Evolutionary conservation across 179 eudicot species (phyloP), one percentile per base, ranked within the genome.

Genomic region (Silene vulgaris): DNA sequence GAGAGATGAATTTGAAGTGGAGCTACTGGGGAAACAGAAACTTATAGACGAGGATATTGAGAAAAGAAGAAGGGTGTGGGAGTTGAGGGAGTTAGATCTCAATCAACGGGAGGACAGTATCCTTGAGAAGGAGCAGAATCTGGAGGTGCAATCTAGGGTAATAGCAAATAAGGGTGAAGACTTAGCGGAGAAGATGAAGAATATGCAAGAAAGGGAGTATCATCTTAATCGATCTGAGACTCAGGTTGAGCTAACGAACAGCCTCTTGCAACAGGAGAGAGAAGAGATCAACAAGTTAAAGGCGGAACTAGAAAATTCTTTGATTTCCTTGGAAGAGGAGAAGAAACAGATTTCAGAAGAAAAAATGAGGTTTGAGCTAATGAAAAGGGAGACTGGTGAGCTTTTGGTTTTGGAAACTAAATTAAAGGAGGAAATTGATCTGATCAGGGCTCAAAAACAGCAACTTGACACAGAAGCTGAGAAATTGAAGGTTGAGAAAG

Each of bases 391-490:
- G 84, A 88, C 96, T 43, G 81, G 84, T 82, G 95, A 95, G 74
- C 78, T 92, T 28, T 26, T 85, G 64, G 80, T 82, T 68, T 84
- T 92, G 56, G 97, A 90, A 86, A 79, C 75, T 65, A 90, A 84
- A 75, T 84, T 94, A 69, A 90, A 90, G 82, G 96, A 92, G 82
- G 98, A 94, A 82, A 90, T 94, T 65, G 95, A 94, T 80, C 59
- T 73, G 56, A 85, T 94, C 19, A 88, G 95, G 82, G 89, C 89
- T 67, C 93, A 88, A 73, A 92, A 89, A 65, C 80, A 63, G 74
- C 93, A 90, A 75, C 88, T 92, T 70, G 96, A 92, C 80, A 78
- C 82, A 64, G 91, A 90, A 74, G 92, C 94, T 72, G 95, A 94
- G 74, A 87, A 83, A 74, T 75, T 92, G 81, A 89, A 89, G 85